A percentile compares a stretch with the other conserved stretches of the same genome.
These are phyloP conservation scores for Wallacemonas rigidus DNA, from an alignment of 208 protist genomes.

Conservation along the genomic window DNA sequence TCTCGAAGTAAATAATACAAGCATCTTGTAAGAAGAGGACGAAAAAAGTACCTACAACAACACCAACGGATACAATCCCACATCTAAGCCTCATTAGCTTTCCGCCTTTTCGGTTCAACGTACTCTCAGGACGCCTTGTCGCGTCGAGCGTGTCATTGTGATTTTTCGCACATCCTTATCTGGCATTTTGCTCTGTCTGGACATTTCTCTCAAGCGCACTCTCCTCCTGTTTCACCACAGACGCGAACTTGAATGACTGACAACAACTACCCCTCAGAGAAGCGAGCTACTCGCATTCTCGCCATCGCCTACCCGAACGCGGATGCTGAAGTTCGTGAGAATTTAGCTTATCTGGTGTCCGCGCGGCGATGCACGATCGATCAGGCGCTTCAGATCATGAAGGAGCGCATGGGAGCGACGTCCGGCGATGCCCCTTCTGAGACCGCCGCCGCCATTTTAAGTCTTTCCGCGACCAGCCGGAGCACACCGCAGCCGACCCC, in stretches of 20 bases:
- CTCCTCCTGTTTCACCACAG: too few species aligned
- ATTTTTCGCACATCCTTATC: too few species aligned
- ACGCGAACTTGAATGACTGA: background rate
- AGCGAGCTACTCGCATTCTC: constrained; percentile 32
- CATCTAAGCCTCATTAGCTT: background rate
- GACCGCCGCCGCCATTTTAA: background rate
- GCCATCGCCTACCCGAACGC: constrained; percentile 41
- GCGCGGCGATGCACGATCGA: constrained; percentile 57
- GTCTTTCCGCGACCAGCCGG: background rate
- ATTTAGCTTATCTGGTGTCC: constrained; percentile 55
- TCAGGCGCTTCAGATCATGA: constrained; percentile 41
- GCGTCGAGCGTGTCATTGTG: too few species aligned
- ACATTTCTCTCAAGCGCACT: too few species aligned
- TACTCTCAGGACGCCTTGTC: too few species aligned
- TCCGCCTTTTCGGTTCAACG: too few species aligned
- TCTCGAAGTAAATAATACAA: too few species aligned
- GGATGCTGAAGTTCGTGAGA: constrained; percentile 39
- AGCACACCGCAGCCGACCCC: background rate
- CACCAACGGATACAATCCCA: background rate
- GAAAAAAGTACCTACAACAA: background rate
- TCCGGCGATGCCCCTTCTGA: background rate
- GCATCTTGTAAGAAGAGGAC: too few species aligned
- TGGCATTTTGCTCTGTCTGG: too few species aligned
- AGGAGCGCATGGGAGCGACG: constrained; percentile 7
- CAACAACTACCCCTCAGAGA: constrained; percentile 40